Percentiles rank a stretch among this genome's conserved stretches.
Evolutionary conservation across 176 grass and related monocot species (phyloP).

Genomic region (Phragmites australis): DNA sequence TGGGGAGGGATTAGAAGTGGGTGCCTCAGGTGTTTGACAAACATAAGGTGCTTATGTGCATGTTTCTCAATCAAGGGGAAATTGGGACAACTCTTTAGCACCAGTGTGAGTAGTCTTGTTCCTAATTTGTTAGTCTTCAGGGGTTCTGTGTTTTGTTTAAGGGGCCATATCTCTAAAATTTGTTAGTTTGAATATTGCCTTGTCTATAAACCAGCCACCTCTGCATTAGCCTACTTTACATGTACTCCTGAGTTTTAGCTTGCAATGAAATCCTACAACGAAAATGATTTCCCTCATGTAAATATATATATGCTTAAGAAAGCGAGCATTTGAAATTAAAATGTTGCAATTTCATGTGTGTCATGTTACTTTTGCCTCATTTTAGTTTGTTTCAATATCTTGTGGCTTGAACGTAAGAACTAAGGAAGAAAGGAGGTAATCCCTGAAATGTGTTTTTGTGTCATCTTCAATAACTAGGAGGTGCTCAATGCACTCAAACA

Average conservation of each 20-base stretch:
- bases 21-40: too few species aligned
- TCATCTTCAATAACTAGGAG: neutral
- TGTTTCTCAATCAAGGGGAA: neutral
- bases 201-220: neutral
- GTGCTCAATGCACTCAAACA: neutral
- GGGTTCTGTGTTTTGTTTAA: neutral
- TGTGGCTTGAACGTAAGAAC: neutral
- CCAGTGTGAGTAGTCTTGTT: too few species aligned
- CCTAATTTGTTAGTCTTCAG: neutral
- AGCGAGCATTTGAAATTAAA: too few species aligned
- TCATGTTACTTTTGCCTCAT: neutral
- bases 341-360: neutral
- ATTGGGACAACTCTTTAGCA: too few species aligned
- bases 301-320: neutral
- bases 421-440: neutral
- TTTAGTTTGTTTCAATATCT: neutral
- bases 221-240: too few species aligned
- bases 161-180: neutral
- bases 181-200: neutral
- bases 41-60: neutral
- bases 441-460: neutral
- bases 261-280: neutral
- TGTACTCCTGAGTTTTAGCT: neutral
- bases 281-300: neutral
- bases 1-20: neutral